These are phyloP conservation scores for Ophiostoma piceae DNA, from an alignment of 2,329 filamentous ascomycete genomes.

Conservation along the genomic window DNA sequence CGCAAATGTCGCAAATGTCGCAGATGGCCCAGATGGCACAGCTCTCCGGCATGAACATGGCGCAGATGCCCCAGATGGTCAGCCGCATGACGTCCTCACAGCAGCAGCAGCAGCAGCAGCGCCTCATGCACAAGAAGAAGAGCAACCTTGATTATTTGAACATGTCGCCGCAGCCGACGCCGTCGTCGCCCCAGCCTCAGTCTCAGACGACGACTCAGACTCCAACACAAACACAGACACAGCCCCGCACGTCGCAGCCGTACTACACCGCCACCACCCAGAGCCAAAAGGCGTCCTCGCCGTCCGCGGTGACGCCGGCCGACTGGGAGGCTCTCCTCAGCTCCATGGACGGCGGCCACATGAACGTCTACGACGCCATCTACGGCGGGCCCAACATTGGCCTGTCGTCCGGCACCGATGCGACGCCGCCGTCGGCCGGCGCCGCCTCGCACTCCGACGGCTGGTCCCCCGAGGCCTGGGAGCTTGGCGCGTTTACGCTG, in stretches of 20 bases:
- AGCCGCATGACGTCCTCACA: constrained; percentile 35
- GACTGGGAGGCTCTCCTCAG: constrained; percentile 82
- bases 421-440: constrained; percentile 39
- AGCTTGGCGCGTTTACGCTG: constrained; percentile 47
- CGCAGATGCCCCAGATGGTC: constrained; percentile 36
- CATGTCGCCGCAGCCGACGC: constrained; percentile 19
- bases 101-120: constrained; percentile 33
- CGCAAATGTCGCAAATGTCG: background rate
- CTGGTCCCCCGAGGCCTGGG: constrained; percentile 57
- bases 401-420: constrained; percentile 34
- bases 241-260: constrained; percentile 39
- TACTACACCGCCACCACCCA: constrained; percentile 32
- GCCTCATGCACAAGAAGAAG: constrained; percentile 33
- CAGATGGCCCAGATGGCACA: background rate
- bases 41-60: background rate
- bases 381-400: constrained; percentile 60
- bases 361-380: constrained; percentile 80
- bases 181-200: too few relatives aligned
- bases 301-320: constrained; percentile 48
- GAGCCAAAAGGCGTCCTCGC: constrained; percentile 36
- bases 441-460: constrained; percentile 34
- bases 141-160: constrained; percentile 42
- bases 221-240: constrained; percentile 30
- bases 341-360: constrained; percentile 70
- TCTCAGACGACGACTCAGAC: too few relatives aligned